Conservation (phyloP, 129 eudicot species). For the Cynara cardunculus region DNA sequence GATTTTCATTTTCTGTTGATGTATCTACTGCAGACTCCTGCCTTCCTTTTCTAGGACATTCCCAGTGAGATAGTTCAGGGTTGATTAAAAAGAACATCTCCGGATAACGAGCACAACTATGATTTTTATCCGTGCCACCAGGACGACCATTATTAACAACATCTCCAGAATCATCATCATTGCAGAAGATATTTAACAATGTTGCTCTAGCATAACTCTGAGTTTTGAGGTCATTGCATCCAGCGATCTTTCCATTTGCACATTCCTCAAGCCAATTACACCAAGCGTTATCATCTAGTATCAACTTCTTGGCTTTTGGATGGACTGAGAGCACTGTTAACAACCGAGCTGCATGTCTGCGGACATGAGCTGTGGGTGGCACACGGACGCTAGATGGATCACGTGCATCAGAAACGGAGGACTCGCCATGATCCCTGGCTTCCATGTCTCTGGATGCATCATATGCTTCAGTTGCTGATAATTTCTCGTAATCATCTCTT, state of each 20-base stretch:
- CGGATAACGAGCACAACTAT: slow-evolving; percentile 56
- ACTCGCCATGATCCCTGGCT: slow-evolving; percentile 48
- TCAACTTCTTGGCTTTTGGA: slow-evolving; percentile 73
- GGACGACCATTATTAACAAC: slow-evolving; percentile 24
- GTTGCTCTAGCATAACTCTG: slow-evolving; percentile 96
- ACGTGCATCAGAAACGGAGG: slow-evolving; percentile 37
- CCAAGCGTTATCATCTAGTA: slow-evolving; percentile 61
- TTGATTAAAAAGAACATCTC: slow-evolving; percentile 86
- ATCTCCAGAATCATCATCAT: slow-evolving; percentile 32
- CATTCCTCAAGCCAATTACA: slow-evolving; percentile 94
- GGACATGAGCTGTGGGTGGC: slow-evolving; percentile 75
- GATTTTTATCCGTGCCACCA: slow-evolving; percentile 23
- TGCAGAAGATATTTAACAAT: slow-evolving; percentile 71
- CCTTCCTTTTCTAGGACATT: slow-evolving; percentile 38
- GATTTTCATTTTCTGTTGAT: slow-evolving; percentile 19
- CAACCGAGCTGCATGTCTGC: slow-evolving; percentile 90
- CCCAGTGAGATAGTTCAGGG: slow-evolving; percentile 88
- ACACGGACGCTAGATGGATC: slow-evolving; percentile 62
- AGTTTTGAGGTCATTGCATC: slow-evolving; percentile 82
- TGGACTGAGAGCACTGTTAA: slow-evolving; percentile 75
- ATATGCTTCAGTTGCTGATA: slow-evolving; percentile 93
- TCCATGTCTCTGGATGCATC: slow-evolving; percentile 93
- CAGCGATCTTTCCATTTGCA: slow-evolving; percentile 77
- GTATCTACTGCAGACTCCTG: background rate
- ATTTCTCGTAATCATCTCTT: slow-evolving; percentile 86